Evolutionary conservation across 2,329 filamentous ascomycete genomes (phyloP).

Genomic region (Sporothrix inflata): DNA sequence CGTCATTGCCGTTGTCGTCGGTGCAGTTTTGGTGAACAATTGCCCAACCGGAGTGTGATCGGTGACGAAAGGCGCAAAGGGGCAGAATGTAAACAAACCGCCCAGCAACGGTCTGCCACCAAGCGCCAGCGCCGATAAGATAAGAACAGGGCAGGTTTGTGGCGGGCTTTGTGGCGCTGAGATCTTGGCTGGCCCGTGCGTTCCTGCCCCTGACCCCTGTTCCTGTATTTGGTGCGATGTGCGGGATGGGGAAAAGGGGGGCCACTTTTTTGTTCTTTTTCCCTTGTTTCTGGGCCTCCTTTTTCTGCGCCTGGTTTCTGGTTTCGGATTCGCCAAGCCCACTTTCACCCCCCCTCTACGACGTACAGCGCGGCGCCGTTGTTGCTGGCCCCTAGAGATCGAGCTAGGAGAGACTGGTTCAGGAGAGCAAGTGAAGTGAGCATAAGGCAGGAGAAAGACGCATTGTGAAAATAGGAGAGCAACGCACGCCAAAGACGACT

Average conservation of each 20-base stretch:
- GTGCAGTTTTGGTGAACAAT: neutral
- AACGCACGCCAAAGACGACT: neutral
- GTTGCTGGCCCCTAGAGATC: neutral
- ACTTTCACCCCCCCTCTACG: slow-evolving; percentile 11
- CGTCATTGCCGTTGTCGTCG: neutral
- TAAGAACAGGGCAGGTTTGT: slow-evolving; percentile 14
- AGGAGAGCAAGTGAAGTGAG: neutral
- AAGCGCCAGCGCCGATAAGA: slow-evolving; percentile 20
- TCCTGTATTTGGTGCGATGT: neutral
- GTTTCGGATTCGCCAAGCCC: slow-evolving; percentile 31
- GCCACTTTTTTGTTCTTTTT: slow-evolving; percentile 18
- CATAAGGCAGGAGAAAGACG: neutral
- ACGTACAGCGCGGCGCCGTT: neutral
- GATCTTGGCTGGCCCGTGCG: neutral
- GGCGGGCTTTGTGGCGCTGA: slow-evolving; percentile 16
- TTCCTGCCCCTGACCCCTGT: neutral
- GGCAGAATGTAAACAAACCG: slow-evolving; percentile 32
- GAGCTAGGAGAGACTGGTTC: slow-evolving; percentile 10
- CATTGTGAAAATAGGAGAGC: neutral
- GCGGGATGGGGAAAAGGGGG: slow-evolving; percentile 11
- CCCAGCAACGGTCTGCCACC: slow-evolving; percentile 28
- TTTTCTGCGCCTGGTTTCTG: neutral
- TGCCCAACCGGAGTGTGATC: neutral
- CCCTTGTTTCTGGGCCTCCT: slow-evolving; percentile 1
- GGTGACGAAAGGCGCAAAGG: slow-evolving; percentile 6